Base-by-base conservation (phyloP, 1,284 basidiomycete genomes). In the Amylostereum areolatum region DNA sequence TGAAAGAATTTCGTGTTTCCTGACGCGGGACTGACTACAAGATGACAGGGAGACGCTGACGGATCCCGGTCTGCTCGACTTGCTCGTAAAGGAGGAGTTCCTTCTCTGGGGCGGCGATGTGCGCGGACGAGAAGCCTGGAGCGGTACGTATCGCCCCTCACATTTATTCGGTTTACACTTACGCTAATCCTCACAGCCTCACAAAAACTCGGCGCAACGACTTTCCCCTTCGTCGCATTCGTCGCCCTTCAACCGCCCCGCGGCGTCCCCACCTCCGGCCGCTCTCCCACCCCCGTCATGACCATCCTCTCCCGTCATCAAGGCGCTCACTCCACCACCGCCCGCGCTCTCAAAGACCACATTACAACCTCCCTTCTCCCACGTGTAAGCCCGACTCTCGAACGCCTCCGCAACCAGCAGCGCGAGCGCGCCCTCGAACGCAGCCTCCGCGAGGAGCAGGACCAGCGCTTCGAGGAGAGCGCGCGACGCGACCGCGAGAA, bases 211-310 rank as follows among this genome's bases (percentile, higher is more conserved):
- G 85, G 91, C 58, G 84, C 85, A 1, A 96, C 92, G 2, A 93
- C 92, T 0, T 97, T 89, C 59, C 95, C 95, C 0, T 95, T 94
- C 54, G 75, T 98, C 44, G 89, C 91, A 0, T 98, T 97, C 63
- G 69, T 96, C 43, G 86, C 92, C 0, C 77, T 96, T 33, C 90
- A 97, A 59, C 87, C 93, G 0, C 77, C 77, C 5, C 75, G 83
- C 34, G 57, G 59, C 1, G 64, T 68, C 28, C 64, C 75, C 0
- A 62, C 68, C 25, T 65, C 78, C 1, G 65, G 73, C 1, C 63
- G 71, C 12, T 60, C 73, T 0, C 54, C 68, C 3, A 59, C 77
- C 1, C 79, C 81, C 1, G 71, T 74, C 2, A 71, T 96, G 24
- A 88, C 88, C 3, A 77, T 96, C 33, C 75, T 97, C 18, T 90